Base-by-base conservation (phyloP, 345 rosid genomes). In the Eucalyptus camaldulensis region DNA sequence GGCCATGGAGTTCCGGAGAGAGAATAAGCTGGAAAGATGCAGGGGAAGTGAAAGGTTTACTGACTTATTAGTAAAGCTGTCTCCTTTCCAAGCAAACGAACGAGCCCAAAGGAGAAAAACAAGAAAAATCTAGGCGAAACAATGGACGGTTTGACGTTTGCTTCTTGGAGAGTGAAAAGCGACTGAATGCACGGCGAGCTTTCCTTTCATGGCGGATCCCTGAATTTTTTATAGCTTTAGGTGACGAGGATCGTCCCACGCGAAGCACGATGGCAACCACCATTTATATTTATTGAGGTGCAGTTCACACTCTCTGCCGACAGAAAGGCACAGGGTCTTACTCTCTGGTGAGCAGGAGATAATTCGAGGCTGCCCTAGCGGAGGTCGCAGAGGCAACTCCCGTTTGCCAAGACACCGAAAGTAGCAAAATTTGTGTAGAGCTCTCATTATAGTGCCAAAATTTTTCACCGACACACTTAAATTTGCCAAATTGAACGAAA, bases 371-470 rank as follows among this genome's bases (percentile, higher is more conserved):
- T 24, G 10, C 56, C 10, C 10, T 3, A 19, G 56, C 1, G 56
- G 56, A 53, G 24, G 24, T 53, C 24, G 2, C 56, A 19, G 10
- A 53, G 56, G 56, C 9, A 53, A 2, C 24, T 53, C 24, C 56
- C 1, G 10, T 53, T 53, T 53, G 0, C 24, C 5, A 19, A 1
- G 56, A 19, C 56, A 8, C 1, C 2, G 10, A 7, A 53, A 53
- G 56, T 19, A 22, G 5, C 24, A 19, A 53, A 53, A 19, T 1
- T 53, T 19, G 5, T 19, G 5, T 53, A 53, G 10, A 53, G 5
- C 56, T 53, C 24, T 17, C 4, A 0, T 53, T 53, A 0, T 4
- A 53, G 56, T 17, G 22, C 4, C 56, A 49, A 49, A 49, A 49
- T 0, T 49, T 49, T 49, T 53, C 2, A 10, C 56, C 24, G 9